phyloP scores from a whole-genome alignment of 306 rosid genomes.

The Alnus rubra region DNA sequence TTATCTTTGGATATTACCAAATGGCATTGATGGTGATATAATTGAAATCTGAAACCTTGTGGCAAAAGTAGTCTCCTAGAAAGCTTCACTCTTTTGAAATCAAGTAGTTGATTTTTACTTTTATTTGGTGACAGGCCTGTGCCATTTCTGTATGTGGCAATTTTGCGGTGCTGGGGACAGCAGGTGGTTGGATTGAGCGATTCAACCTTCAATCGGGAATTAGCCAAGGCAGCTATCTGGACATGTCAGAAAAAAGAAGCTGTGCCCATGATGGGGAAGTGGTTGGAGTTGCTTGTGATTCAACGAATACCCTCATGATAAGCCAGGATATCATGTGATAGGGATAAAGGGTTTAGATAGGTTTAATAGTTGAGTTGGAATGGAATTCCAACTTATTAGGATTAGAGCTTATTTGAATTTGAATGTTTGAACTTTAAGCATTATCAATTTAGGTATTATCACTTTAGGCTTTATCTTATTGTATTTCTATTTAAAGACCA shows the following conservation, averaged over 20 bases:
- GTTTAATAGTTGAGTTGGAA: too few relatives aligned
- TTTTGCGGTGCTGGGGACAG: constrained; percentile 87
- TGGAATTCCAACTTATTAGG: too few relatives aligned
- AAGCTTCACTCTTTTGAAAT: constrained; percentile 11
- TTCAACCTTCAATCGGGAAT: constrained; percentile 96
- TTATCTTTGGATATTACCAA: not conserved
- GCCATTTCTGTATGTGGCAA: constrained; percentile 96
- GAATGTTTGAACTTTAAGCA: too few relatives aligned
- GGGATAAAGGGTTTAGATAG: too few relatives aligned
- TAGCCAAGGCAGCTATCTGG: constrained; percentile 74
- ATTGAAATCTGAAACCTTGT: constrained; percentile 3
- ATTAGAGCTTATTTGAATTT: too few relatives aligned
- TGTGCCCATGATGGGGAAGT: constrained; percentile 90
- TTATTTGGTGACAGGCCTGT: constrained; percentile 66
- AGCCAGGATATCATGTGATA: constrained; percentile 90
- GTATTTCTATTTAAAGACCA: too few relatives aligned
- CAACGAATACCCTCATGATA: constrained; percentile 85
- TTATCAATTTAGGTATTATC: too few relatives aligned
- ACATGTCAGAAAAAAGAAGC: constrained; percentile 49
- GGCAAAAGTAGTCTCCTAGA: constrained; percentile 7
- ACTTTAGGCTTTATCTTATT: too few relatives aligned
- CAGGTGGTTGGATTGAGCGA: constrained; percentile 95
- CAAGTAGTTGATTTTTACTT: constrained; percentile 27
- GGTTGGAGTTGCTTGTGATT: constrained; percentile 93
- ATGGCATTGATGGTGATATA: constrained; percentile 6